Percentiles rank a stretch among this genome's conserved stretches.
phyloP scores from a whole-genome alignment of 139 green algal genomes.

The Haematococcus lacustris region DNA sequence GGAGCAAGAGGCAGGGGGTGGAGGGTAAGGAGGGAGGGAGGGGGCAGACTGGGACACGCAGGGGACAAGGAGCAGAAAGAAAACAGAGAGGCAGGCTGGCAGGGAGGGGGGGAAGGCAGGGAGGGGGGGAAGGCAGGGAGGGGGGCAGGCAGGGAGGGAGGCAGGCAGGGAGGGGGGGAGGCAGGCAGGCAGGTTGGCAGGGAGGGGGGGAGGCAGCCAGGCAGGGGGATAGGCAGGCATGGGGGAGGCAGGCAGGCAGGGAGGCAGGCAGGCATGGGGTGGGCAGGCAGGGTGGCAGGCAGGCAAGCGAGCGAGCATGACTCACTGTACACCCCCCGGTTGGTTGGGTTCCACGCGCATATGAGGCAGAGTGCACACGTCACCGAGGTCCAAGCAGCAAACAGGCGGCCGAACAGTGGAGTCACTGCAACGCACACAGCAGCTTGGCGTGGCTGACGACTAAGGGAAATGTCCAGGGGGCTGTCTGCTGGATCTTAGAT shows the following conservation, averaged over 20 bases:
- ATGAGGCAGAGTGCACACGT: slow-evolving; percentile 76
- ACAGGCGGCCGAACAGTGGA: slow-evolving; percentile 67
- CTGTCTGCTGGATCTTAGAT: background rate
- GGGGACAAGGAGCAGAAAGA: background rate
- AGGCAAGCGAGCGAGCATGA: too few relatives aligned
- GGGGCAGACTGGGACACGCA: background rate
- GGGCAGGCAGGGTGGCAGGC: too few relatives aligned
- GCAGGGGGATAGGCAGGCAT: background rate
- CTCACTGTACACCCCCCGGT: slow-evolving; percentile 68
- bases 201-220: background rate
- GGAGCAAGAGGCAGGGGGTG: background rate
- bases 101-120: background rate
- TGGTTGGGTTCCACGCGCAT: slow-evolving; percentile 62
- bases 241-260: background rate
- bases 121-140: background rate
- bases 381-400: slow-evolving; percentile 74
- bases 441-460: background rate
- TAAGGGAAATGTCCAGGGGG: background rate
- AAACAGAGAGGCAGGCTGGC: background rate
- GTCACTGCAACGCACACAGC: slow-evolving; percentile 51
- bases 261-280: too few relatives aligned
- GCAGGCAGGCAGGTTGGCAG: too few relatives aligned
- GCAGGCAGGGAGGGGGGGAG: too few relatives aligned
- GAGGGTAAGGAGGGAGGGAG: too few relatives aligned
- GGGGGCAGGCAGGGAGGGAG: background rate